Base-by-base conservation (phyloP, 306 rosid species). In the Hippophae tibetana region DNA sequence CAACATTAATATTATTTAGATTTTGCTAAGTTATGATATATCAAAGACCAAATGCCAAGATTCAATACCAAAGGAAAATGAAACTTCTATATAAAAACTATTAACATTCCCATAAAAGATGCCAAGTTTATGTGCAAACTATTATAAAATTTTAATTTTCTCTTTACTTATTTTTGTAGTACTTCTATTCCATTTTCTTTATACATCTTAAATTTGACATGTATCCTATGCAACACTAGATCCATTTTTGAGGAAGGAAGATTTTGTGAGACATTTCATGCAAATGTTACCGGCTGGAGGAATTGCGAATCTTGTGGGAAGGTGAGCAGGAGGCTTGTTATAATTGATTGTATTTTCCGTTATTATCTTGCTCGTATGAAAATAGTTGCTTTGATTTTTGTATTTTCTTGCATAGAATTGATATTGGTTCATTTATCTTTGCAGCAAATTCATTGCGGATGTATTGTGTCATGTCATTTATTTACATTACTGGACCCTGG, bases 401-500 rank as follows among this genome's bases (percentile, higher is more conserved):
- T 62, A 18, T 67, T 71, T 47, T 71, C 11, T 55, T 43, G 48
- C 47, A 54, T 42, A 31, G 5, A 31, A 31, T 27, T 64, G 46
- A 61, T 72, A 47, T 63, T 66, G 56, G 58, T 26, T 61, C 66
- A 41, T 69, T 73, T 66, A 68, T 60, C 65, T 73, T 74, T 80
- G 80, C 94, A 93, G 99, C 79, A 82, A 66, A 81, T 86, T 78
- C 99, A 93, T 71, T 93, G 99, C 63, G 99, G 99, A 57, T 93
- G 99, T 62, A 86, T 93, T 47, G 94, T 87, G 80, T 93, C 99
- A 53, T 64, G 78, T 82, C 73, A 71, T 50, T 74, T 86, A 65
- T 88, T 86, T 72, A 75, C 79, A 52, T 75, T 88, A 75, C 69
- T 93, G 94, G 99, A 93, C 81, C 95, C 89, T 52, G 99, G 99